Evolutionary conservation across 2,329 filamentous ascomycete genomes (phyloP), one percentile per base, ranked within the genome.

Genomic region (Paecilomyces sp.): DNA sequence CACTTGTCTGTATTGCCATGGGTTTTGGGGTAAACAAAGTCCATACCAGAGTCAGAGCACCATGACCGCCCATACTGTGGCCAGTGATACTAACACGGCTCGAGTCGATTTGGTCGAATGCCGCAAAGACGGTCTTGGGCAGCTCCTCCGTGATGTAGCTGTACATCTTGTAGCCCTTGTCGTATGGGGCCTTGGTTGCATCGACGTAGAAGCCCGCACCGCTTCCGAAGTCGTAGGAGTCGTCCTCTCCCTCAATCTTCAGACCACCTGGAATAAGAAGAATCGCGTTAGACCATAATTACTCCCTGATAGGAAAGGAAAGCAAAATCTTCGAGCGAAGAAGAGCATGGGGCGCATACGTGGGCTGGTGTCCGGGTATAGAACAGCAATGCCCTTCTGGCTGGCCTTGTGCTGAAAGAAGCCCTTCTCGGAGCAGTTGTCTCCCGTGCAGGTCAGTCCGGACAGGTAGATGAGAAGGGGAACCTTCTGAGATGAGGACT

Each of bases 11-110:
- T 28, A 28, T 28, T 28, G 2, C 25, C 25, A 28, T 28, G 1
- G 25, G 1, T 28, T 28, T 12, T 24, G 36, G 12, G 28, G n/a
- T 33, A 28, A 57, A 24, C 7, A 22, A 62, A 33, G 2, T 33
- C 31, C 70, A 55, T 70, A 85, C 83, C 67, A 97, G 79, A 54
- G 92, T 96, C 67, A 99, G 80, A 53, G 94, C 94, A 63, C 94
- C 94, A 76, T 99, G 94, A 0, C 94, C 94, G 66, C 94, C 94
- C 94, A 99, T 99, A 68, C 88, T 92, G 79, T 99, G 94, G 5
- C 94, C 94, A 50, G 90, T 91, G 69, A 99, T 94, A 75, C 88
- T 89, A 58, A 97, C 86, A 50, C 88, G 83, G 30, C 70, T 76
- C 0, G 76, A 70, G 74, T 97, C 93, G 31, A 99, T 80, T 70